Percentiles rank a stretch among this genome's conserved stretches.
Evolutionary conservation across 2,329 filamentous ascomycete genomes (phyloP).

Genomic region (Ceratocystis alfenasii): DNA sequence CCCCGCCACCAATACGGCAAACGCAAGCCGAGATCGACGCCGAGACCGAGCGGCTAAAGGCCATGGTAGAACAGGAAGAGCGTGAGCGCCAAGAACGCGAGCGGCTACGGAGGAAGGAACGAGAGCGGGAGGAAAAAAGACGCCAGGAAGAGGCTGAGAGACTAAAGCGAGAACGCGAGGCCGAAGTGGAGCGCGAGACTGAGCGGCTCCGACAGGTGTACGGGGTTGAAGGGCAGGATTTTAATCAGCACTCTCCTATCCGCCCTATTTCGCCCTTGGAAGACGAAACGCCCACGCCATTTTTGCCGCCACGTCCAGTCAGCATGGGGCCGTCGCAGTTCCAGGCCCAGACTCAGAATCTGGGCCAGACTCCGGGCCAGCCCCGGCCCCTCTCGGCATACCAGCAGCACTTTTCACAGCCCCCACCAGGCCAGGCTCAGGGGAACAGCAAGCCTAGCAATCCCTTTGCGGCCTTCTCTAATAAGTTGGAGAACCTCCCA

Average conservation of each 20-base stretch:
- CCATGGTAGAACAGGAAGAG: conserved; percentile 42
- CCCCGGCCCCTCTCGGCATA: conserved; percentile 27
- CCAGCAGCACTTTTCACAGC: conserved; percentile 25
- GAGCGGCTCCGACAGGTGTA: conserved; percentile 62
- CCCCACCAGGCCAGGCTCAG: conserved; percentile 21
- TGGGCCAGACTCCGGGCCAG: conserved; percentile 20
- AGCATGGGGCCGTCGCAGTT: conserved; percentile 27
- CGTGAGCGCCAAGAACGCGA: conserved; percentile 47
- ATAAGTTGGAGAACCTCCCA: conserved; percentile 13
- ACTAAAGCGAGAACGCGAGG: conserved; percentile 53
- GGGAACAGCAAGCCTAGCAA: not conserved
- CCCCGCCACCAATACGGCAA: conserved; percentile 28
- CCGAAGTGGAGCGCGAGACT: conserved; percentile 68
- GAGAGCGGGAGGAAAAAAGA: conserved; percentile 34
- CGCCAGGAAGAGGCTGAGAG: conserved; percentile 29
- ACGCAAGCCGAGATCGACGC: conserved; percentile 45
- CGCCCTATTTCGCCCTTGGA: conserved; percentile 24
- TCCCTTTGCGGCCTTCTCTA: not conserved
- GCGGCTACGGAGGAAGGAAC: conserved; percentile 25
- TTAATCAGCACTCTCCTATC: conserved; percentile 25
- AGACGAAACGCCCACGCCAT: conserved; percentile 17
- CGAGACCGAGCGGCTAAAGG: conserved; percentile 63
- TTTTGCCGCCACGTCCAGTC: conserved; percentile 35
- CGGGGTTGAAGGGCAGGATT: conserved; percentile 41
- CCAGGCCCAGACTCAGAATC: conserved; percentile 14